Evolutionary conservation across 139 green algal genomes (phyloP).

Genomic region (Penium margaritaceum): DNA sequence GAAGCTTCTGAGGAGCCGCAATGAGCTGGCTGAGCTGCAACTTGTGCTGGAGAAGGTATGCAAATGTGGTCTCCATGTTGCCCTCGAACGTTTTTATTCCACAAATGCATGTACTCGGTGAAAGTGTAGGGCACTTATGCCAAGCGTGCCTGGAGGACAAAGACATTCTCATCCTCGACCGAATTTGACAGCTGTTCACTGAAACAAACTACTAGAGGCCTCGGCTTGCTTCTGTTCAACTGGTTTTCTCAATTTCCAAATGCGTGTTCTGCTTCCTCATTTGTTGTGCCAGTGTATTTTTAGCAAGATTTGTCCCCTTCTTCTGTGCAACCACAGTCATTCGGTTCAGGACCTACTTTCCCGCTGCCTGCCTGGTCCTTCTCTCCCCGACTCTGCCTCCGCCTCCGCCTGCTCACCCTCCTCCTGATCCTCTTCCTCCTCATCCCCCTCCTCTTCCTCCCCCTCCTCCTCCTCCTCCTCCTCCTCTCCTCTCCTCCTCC

Average conservation of each 20-base stretch:
- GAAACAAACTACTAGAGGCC: no score
- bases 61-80: neutral
- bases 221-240: no score
- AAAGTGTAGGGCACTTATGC: no score
- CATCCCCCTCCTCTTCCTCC: neutral
- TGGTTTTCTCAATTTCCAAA: no score
- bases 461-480: neutral
- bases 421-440: neutral
- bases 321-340: no score
- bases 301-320: no score
- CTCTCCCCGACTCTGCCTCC: neutral
- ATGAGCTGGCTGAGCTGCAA: slow-evolving; percentile 87
- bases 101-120: neutral
- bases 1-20: slow-evolving; percentile 62
- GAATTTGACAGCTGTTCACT: no score
- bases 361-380: neutral
- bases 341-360: neutral
- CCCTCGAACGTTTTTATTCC: slow-evolving; percentile 6
- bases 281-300: no score
- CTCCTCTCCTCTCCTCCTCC: neutral
- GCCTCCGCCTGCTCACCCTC: neutral
- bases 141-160: no score
- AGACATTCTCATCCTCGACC: no score
- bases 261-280: no score
- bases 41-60: slow-evolving; percentile 81